phyloP scores from a whole-genome alignment of 2,329 filamentous ascomycete genomes.

The Ophiostoma perfectum region DNA sequence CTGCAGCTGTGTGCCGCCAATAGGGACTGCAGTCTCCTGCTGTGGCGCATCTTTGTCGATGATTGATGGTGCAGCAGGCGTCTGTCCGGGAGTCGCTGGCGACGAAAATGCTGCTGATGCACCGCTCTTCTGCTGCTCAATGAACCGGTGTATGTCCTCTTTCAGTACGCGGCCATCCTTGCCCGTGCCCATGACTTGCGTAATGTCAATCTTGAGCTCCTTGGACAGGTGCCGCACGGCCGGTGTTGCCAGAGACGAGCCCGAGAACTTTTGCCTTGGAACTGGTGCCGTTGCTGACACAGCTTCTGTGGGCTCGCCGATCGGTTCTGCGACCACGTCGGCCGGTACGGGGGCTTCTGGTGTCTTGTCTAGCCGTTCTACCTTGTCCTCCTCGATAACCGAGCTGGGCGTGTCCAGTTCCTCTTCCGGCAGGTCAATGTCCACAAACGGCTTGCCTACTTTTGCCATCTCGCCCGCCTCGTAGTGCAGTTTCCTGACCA shows the following conservation, averaged over 20 bases:
- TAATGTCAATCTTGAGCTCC: conserved; percentile 70
- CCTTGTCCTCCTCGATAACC: conserved; percentile 19
- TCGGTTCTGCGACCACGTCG: background rate
- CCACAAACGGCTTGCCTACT: conserved; percentile 88
- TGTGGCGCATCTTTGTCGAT: conserved; percentile 42
- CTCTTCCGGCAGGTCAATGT: conserved; percentile 85
- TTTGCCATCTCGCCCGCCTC: conserved; percentile 94
- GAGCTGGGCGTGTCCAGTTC: conserved; percentile 38
- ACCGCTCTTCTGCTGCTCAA: conserved; percentile 47
- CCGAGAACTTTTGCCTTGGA: conserved; percentile 58
- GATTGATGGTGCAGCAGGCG: background rate
- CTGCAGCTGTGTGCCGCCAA: conserved; percentile 75
- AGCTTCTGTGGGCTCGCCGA: background rate
- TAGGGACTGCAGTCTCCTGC: conserved; percentile 60
- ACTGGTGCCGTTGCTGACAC: background rate
- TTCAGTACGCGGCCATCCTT: conserved; percentile 88
- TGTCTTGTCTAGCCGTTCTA: conserved; percentile 10
- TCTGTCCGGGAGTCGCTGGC: conserved; percentile 27
- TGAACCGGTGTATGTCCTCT: conserved; percentile 77
- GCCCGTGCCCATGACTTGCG: conserved; percentile 74
- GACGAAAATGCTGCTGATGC: conserved; percentile 22
- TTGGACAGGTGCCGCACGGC: conserved; percentile 86
- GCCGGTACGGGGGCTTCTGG: conserved; percentile 28
- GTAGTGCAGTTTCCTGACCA: conserved; percentile 94
- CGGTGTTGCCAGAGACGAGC: conserved; percentile 67